Evolutionary conservation across 495 filamentous ascomycete genomes (phyloP).

Genomic region (Annulohypoxylon moriforme): DNA sequence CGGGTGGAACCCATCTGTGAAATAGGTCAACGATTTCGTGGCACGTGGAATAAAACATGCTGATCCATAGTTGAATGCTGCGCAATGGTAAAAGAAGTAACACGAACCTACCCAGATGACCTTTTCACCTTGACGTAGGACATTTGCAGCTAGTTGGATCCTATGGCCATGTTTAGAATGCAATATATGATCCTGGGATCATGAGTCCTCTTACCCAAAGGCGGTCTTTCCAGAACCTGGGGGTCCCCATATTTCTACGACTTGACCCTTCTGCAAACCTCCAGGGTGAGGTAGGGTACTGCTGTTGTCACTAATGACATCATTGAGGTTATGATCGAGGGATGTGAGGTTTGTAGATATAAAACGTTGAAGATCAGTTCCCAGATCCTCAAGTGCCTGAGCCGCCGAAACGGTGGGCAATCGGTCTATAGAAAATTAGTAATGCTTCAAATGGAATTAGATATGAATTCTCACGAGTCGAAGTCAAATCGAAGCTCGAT

Average conservation of each 20-base stretch:
- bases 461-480: slow-evolving; percentile 46
- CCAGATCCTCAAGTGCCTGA: slow-evolving; percentile 76
- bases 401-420: slow-evolving; percentile 91
- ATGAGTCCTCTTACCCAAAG: slow-evolving; percentile 69
- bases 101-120: slow-evolving; percentile 90
- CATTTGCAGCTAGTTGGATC: slow-evolving; percentile 74
- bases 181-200: neutral
- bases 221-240: slow-evolving; percentile 89
- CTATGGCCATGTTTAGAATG: slow-evolving; percentile 54
- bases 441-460: neutral
- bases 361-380: slow-evolving; percentile 58
- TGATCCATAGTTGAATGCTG: neutral
- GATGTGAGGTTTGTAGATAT: slow-evolving; percentile 73
- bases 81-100: slow-evolving; percentile 10
- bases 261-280: slow-evolving; percentile 78
- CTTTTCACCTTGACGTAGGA: slow-evolving; percentile 67
- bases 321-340: slow-evolving; percentile 68
- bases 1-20: slow-evolving; percentile 40
- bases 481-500: slow-evolving; percentile 59
- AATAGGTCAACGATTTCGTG: slow-evolving; percentile 17
- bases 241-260: slow-evolving; percentile 91
- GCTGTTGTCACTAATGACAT: slow-evolving; percentile 41
- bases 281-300: slow-evolving; percentile 43
- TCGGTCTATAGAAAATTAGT: slow-evolving; percentile 65
- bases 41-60: slow-evolving; percentile 10